Evolutionary conservation across 106 monocot species (phyloP).

Genomic region (Triglochin maritima): DNA sequence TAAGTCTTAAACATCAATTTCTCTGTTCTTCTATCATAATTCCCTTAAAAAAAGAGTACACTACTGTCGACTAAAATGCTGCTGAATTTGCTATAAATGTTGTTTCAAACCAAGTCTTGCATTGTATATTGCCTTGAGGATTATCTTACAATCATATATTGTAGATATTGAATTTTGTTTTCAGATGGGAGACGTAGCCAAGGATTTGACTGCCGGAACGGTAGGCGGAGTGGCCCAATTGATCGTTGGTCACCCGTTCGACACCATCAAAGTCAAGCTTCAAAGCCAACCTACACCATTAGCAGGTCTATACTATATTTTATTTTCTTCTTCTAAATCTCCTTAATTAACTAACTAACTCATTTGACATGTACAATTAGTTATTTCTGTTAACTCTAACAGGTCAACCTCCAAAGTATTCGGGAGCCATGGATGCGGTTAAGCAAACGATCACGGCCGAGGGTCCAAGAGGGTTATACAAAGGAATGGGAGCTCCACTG

Average conservation of each 20-base stretch:
- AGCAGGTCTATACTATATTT: no score
- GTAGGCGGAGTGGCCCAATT: constrained; percentile 82
- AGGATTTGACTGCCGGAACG: constrained; percentile 90
- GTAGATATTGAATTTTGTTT: not conserved
- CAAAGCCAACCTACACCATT: constrained; percentile 74
- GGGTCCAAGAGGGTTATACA: constrained; percentile 76
- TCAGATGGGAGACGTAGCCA: constrained; percentile 73
- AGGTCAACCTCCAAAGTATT: constrained; percentile 61
- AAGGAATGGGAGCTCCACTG: constrained; percentile 96
- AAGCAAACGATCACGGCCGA: constrained; percentile 77
- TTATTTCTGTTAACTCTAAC: constrained; percentile 16
- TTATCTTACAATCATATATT: no score
- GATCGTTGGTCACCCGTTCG: constrained; percentile 90
- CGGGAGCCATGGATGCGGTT: constrained; percentile 88
- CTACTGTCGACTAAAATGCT: no score
- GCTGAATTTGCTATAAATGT: no score
- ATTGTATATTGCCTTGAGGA: no score
- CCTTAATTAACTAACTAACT: no score
- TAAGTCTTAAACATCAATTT: no score
- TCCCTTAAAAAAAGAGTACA: no score
- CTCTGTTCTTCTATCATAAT: no score
- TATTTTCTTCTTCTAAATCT: no score
- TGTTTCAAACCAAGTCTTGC: no score
- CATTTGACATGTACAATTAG: no score
- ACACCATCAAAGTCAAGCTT: constrained; percentile 93